Evolutionary conservation across 768 basidiomycete species (phyloP).

Genomic region (Gelatoporia subvermispora): DNA sequence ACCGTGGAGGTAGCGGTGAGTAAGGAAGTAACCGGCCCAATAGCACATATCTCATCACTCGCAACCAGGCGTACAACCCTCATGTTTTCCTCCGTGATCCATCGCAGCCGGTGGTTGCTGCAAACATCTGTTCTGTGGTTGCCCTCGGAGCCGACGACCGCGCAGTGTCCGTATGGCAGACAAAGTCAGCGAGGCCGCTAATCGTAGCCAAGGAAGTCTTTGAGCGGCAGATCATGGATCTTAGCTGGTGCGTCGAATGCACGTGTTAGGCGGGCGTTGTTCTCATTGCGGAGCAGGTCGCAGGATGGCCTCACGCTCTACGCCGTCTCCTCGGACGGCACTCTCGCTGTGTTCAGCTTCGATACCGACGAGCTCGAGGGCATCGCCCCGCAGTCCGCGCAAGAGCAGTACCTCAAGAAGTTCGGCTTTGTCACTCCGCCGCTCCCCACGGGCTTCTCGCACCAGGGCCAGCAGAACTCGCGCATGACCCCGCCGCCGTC

Average conservation of each 20-base stretch:
- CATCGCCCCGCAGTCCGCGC: constrained; percentile 66
- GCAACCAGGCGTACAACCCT: constrained; percentile 81
- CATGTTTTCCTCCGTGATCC: constrained; percentile 86
- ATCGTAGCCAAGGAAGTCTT: constrained; percentile 94
- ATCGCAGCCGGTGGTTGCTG: constrained; percentile 58
- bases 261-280: not conserved
- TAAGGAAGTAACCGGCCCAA: not conserved
- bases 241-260: constrained; percentile 70
- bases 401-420: constrained; percentile 76
- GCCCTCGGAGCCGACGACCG: constrained; percentile 93
- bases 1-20: constrained; percentile 92
- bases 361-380: constrained; percentile 77
- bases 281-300: constrained; percentile 54
- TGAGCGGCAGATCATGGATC: constrained; percentile 90
- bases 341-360: constrained; percentile 85
- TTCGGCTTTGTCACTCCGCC: constrained; percentile 71
- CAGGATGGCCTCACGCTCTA: constrained; percentile 89
- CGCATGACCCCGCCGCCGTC: constrained; percentile 47
- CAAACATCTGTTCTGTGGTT: constrained; percentile 87
- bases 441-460: constrained; percentile 68
- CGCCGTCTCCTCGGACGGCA: constrained; percentile 94
- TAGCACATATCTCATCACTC: constrained; percentile 3
- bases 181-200: constrained; percentile 83
- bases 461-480: constrained; percentile 21
- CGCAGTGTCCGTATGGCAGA: constrained; percentile 95